These are phyloP conservation scores for Dichotomocladium elegans DNA, from an alignment of 371 early-diverging fungal species.

Conservation along the genomic window DNA sequence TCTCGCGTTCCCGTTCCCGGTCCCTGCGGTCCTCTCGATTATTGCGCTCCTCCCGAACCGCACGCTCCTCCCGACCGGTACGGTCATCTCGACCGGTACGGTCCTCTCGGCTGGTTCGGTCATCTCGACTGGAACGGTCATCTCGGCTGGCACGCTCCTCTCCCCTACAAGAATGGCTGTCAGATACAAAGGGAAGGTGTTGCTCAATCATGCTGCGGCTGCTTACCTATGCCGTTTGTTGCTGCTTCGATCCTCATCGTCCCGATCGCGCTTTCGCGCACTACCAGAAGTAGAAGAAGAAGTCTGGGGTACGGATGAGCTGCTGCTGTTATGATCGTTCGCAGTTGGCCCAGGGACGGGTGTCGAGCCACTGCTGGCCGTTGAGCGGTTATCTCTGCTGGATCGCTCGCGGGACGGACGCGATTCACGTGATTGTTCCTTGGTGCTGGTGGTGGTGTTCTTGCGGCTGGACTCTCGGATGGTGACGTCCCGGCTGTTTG, in stretches of 20 bases:
- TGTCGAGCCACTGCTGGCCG: constrained; percentile 3
- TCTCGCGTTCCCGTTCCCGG: constrained; percentile 15
- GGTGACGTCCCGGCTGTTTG: too few species aligned
- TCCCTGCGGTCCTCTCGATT: constrained; percentile 23
- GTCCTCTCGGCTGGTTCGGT: too few species aligned
- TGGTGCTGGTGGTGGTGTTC: neutral
- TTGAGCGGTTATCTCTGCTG: too few species aligned
- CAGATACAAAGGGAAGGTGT: too few species aligned
- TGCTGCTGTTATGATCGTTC: neutral
- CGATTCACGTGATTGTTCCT: neutral
- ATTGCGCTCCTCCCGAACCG: constrained; percentile 15
- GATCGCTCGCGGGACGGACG: neutral
- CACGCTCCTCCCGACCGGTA: too few species aligned
- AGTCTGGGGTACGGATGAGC: too few species aligned
- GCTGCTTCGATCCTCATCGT: constrained; percentile 9
- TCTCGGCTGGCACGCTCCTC: too few species aligned
- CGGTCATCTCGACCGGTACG: too few species aligned
- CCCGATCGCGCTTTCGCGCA: constrained; percentile 7
- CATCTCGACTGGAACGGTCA: too few species aligned
- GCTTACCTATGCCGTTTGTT: constrained; percentile 13
- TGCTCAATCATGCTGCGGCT: neutral
- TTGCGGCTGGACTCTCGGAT: neutral
- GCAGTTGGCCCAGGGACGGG: neutral
- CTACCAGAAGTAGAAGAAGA: too few species aligned
- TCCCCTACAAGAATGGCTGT: too few species aligned